Evolutionary conservation across 2,329 filamentous ascomycete genomes (phyloP).

Genomic region (Stylonectria norvegica): DNA sequence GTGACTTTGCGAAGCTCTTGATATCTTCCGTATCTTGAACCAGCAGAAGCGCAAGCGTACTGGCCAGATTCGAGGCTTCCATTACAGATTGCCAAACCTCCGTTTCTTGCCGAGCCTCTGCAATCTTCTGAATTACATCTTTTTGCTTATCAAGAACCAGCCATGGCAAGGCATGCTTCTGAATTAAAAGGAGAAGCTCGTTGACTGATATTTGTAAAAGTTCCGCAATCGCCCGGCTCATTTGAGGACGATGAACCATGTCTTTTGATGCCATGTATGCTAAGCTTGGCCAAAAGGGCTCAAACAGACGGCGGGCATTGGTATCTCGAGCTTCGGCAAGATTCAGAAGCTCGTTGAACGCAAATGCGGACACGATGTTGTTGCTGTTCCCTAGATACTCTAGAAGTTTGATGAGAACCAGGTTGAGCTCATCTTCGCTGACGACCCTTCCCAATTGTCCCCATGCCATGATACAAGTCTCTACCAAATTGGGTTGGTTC

Average conservation of each 20-base stretch:
- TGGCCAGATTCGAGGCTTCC: constrained; percentile 54
- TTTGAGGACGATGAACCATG: constrained; percentile 74
- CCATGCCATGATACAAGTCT: constrained; percentile 83
- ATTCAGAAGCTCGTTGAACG: constrained; percentile 76
- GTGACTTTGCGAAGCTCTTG: constrained; percentile 64
- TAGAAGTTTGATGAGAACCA: constrained; percentile 77
- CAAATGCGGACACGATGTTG: constrained; percentile 71
- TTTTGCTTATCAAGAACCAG: constrained; percentile 74
- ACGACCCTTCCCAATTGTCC: constrained; percentile 77
- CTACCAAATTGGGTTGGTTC: constrained; percentile 64
- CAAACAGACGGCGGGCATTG: constrained; percentile 67
- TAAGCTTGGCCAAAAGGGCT: constrained; percentile 84
- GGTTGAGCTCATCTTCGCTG: constrained; percentile 77
- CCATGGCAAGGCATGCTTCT: constrained; percentile 79
- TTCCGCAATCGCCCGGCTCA: constrained; percentile 75
- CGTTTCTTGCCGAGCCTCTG: constrained; percentile 68
- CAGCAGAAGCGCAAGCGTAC: constrained; percentile 58
- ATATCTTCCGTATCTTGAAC: constrained; percentile 54
- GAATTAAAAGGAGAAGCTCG: constrained; percentile 71
- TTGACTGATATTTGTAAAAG: constrained; percentile 72
- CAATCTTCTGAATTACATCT: constrained; percentile 78
- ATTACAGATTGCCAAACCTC: constrained; percentile 57
- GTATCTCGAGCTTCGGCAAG: constrained; percentile 64
- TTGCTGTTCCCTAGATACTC: constrained; percentile 86
- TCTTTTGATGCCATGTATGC: constrained; percentile 82